Percentiles rank a stretch among this genome's conserved stretches.
These are phyloP conservation scores for Conringia planisiliqua DNA, from an alignment of 345 rosid species.

Conservation along the genomic window DNA sequence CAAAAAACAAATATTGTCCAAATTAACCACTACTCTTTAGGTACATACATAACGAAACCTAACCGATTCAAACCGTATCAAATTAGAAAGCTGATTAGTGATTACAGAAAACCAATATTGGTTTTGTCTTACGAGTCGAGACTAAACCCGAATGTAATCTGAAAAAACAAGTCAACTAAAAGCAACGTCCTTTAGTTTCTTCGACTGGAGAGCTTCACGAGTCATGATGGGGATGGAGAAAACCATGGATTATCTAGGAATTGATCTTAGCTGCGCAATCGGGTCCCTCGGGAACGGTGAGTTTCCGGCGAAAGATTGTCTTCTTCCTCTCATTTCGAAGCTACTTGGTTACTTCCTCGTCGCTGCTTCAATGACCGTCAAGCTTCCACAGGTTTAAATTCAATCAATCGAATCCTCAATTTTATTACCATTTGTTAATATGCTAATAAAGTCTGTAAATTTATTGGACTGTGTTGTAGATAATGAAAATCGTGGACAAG, in stretches of 20 bases:
- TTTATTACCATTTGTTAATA: background rate
- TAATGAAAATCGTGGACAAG: slow-evolving; percentile 69
- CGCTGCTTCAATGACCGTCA: slow-evolving; percentile 88
- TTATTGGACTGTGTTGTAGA: slow-evolving; percentile 36
- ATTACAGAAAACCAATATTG: too few relatives aligned
- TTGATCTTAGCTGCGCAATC: slow-evolving; percentile 58
- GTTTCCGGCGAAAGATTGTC: slow-evolving; percentile 67
- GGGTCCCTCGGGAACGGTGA: slow-evolving; percentile 53
- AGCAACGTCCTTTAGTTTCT: background rate
- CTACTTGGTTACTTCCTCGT: slow-evolving; percentile 87
- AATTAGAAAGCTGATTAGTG: background rate
- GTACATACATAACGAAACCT: background rate
- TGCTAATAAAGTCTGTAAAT: background rate
- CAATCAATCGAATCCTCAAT: background rate
- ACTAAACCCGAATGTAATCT: background rate
- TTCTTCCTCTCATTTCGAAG: slow-evolving; percentile 81
- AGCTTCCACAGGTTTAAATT: slow-evolving; percentile 71
- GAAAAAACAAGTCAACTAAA: background rate
- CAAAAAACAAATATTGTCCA: background rate
- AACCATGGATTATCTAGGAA: slow-evolving; percentile 58
- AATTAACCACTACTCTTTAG: background rate
- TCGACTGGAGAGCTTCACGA: background rate
- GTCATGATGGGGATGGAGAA: background rate
- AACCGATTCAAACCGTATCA: slow-evolving; percentile 23
- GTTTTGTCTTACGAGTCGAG: too few relatives aligned